These are phyloP conservation scores for Tricharina praecox DNA, from an alignment of 495 filamentous ascomycete genomes.

Conservation along the genomic window DNA sequence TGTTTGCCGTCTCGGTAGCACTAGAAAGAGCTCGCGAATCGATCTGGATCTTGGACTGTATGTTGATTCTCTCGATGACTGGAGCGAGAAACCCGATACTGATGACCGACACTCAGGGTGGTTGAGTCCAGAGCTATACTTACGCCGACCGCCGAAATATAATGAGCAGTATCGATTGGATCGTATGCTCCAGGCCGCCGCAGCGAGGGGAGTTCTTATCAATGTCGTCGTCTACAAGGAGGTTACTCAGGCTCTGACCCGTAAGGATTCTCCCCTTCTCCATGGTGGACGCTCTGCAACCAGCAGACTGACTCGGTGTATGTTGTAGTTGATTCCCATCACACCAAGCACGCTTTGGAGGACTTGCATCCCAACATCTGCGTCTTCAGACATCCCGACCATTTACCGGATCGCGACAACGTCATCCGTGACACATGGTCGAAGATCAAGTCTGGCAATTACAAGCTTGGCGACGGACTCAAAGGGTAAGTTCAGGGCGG, in stretches of 20 bases:
- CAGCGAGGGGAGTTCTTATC: slow-evolving; percentile 70
- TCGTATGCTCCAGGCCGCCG: slow-evolving; percentile 71
- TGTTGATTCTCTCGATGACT: slow-evolving; percentile 6
- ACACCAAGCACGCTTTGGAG: slow-evolving; percentile 74
- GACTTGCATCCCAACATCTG: slow-evolving; percentile 68
- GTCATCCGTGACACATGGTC: slow-evolving; percentile 28
- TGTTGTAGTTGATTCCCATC: slow-evolving; percentile 59
- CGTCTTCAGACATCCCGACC: slow-evolving; percentile 86
- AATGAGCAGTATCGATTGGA: slow-evolving; percentile 80
- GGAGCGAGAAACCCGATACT: not conserved
- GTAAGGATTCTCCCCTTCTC: no score
- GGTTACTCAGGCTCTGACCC: slow-evolving; percentile 65
- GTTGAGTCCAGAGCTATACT: slow-evolving; percentile 77
- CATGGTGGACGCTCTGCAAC: no score
- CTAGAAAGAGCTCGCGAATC: slow-evolving; percentile 67
- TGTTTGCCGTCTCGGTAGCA: slow-evolving; percentile 74
- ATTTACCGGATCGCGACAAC: slow-evolving; percentile 53
- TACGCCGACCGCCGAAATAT: slow-evolving; percentile 65
- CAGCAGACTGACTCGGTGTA: no score
- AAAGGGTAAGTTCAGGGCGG: slow-evolving; percentile 14
- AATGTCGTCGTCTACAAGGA: slow-evolving; percentile 96
- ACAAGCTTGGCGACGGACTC: slow-evolving; percentile 28
- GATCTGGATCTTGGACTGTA: slow-evolving; percentile 86
- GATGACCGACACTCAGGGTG: slow-evolving; percentile 39
- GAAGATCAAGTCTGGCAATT: slow-evolving; percentile 33